These are phyloP conservation scores for Cryptococcus hybrid DNA, from an alignment of 1,284 basidiomycete species.

Conservation along the genomic window DNA sequence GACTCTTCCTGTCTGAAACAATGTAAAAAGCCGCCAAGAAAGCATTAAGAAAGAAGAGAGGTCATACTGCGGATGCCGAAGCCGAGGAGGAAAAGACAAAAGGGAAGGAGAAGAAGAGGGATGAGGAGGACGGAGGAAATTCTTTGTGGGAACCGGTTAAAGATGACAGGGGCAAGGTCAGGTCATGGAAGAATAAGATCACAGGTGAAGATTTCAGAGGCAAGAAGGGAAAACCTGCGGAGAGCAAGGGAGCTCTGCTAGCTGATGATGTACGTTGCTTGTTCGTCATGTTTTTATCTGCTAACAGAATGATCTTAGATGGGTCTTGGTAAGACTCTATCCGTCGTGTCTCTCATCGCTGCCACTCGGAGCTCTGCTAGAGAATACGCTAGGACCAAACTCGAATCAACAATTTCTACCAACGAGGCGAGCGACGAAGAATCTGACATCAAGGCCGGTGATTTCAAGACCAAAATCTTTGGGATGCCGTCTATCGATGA, in stretches of 20 bases:
- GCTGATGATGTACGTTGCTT: constrained; percentile 77
- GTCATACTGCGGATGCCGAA: constrained; percentile 11
- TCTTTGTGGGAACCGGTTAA: constrained; percentile 41
- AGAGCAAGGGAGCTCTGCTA: constrained; percentile 86
- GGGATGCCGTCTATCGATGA: constrained; percentile 63
- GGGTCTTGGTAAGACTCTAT: constrained; percentile 98
- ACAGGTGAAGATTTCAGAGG: constrained; percentile 69
- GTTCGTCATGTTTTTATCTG: neutral
- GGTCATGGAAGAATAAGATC: constrained; percentile 77
- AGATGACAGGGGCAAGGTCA: constrained; percentile 57
- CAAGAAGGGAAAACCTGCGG: constrained; percentile 58
- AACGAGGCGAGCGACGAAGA: constrained; percentile 50
- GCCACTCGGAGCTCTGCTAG: constrained; percentile 72
- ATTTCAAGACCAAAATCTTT: constrained; percentile 76
- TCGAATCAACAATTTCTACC: constrained; percentile 52
- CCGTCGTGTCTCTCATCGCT: constrained; percentile 84
- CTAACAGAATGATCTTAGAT: constrained; percentile 60
- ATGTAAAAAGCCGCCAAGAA: constrained; percentile 34
- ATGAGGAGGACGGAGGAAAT: constrained; percentile 30
- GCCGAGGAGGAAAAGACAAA: constrained; percentile 10
- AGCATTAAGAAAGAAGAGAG: constrained; percentile 21
- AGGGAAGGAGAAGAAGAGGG: constrained; percentile 15
- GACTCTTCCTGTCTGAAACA: constrained; percentile 42
- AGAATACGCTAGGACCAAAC: constrained; percentile 57
- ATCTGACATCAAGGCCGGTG: constrained; percentile 56